Evolutionary conservation across 2,329 filamentous ascomycete genomes (phyloP), one percentile per base, ranked within the genome.

Genomic region (Pseudogymnoascus sp.): DNA sequence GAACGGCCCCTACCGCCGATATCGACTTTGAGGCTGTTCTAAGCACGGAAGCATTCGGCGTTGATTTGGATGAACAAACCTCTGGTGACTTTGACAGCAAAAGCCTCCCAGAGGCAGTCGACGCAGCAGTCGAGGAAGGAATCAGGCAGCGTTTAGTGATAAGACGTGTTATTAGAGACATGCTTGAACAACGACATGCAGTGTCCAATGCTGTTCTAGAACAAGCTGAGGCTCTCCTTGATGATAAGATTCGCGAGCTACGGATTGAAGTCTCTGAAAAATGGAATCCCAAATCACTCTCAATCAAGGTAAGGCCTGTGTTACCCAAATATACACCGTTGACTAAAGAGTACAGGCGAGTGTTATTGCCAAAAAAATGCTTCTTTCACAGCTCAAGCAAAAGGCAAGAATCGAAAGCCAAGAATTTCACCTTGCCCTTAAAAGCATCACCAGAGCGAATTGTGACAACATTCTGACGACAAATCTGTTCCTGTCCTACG

Each of bases 401-500:
- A 31, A 59, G 29, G 7, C 38, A n/a, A 62, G 50, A 56, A 37
- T 50, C n/a, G 42, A 62, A 59, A 35, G 33, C 35, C 42, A 53
- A 37, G 38, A 35, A 23, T 33, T 62, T 15, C 61, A 37, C 13
- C 37, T 62, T 56, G 17, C 42, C 17, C 13, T 33, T 63, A 62
- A 40, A 40, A 38, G n/a, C 17, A 61, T 29, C 26, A 10, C 17
- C 23, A n/a, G n/a, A 17, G 42, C 37, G 31, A 63, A 61, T 7
- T 29, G 63, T 59, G 59, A 42, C 38, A 59, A 23, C 9, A 17
- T 29, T 60, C 40, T 13, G 7, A 23, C 21, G 21, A 64, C 46
- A n/a, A 53, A 31, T 15, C 42, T 70, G 0, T 68, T 59, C 29
- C 67, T 69, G 23, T 37, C 56, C 10, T 68, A 64, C 33, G 46